Evolutionary conservation across 2,329 filamentous ascomycete species (phyloP).

Genomic region (Sclerotinia subarctica): DNA sequence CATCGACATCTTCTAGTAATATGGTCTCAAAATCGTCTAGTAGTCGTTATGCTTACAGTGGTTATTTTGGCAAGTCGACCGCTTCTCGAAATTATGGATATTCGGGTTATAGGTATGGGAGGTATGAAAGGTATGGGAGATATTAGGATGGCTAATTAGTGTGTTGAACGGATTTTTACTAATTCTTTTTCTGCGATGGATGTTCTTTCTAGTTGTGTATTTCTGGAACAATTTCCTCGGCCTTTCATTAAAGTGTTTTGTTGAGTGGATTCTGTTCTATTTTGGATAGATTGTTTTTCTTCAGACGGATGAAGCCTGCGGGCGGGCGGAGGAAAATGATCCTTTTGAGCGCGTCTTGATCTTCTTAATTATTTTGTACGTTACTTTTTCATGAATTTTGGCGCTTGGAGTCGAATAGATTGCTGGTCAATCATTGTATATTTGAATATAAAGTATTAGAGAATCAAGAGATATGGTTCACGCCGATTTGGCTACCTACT

Average conservation of each 20-base stretch:
- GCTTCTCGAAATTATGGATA: background rate
- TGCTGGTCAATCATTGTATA: background rate
- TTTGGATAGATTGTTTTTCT: background rate
- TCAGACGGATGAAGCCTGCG: too few relatives aligned
- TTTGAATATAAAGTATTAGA: background rate
- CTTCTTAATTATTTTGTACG: too few relatives aligned
- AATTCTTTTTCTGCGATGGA: too few relatives aligned
- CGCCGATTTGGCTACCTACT: background rate
- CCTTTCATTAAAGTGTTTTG: background rate
- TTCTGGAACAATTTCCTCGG: accelerated
- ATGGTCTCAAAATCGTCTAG: background rate
- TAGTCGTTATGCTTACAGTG: background rate
- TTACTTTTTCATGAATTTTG: too few relatives aligned
- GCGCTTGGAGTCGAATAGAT: background rate
- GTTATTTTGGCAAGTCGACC: background rate
- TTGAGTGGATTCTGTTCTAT: background rate
- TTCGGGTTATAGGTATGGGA: background rate
- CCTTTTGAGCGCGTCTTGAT: too few relatives aligned
- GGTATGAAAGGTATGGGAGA: background rate
- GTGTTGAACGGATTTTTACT: background rate
- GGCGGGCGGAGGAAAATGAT: accelerated
- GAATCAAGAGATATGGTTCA: background rate
- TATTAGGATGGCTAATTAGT: background rate
- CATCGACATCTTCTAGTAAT: background rate
- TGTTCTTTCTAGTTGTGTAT: background rate